Evolutionary conservation across 2,329 filamentous ascomycete species (phyloP).

Genomic region (Berkeleyomyces basicola): DNA sequence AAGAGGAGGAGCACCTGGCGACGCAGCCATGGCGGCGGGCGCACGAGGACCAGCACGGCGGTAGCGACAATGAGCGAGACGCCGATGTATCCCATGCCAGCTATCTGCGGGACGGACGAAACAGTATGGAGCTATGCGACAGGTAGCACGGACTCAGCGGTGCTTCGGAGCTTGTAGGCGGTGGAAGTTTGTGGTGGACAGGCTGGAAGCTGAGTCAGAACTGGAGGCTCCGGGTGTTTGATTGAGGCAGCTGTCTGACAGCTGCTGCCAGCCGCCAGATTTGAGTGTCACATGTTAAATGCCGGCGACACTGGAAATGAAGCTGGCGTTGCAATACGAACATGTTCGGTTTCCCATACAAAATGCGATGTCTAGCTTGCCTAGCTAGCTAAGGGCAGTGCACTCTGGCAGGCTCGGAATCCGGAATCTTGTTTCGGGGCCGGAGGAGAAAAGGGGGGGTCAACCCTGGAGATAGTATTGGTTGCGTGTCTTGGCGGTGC

Average conservation of each 20-base stretch:
- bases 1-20: constrained; percentile 22
- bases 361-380: background rate
- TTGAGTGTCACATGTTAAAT: background rate
- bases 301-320: background rate
- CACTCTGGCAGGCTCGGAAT: background rate
- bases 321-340: background rate
- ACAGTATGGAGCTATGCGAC: background rate
- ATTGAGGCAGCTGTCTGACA: background rate
- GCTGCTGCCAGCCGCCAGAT: background rate
- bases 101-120: background rate
- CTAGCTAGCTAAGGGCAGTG: background rate
- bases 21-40: constrained; percentile 32
- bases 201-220: background rate
- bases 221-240: background rate
- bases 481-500: background rate
- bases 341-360: background rate
- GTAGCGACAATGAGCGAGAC: constrained; percentile 46
- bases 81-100: constrained; percentile 38
- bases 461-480: background rate
- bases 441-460: background rate
- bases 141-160: background rate
- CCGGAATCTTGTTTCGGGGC: background rate
- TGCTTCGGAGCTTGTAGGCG: background rate
- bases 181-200: background rate
- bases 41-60: constrained; percentile 38